These are phyloP conservation scores for Haplosporangium gracile DNA, from an alignment of 192 early-diverging fungal species.

Conservation along the genomic window DNA sequence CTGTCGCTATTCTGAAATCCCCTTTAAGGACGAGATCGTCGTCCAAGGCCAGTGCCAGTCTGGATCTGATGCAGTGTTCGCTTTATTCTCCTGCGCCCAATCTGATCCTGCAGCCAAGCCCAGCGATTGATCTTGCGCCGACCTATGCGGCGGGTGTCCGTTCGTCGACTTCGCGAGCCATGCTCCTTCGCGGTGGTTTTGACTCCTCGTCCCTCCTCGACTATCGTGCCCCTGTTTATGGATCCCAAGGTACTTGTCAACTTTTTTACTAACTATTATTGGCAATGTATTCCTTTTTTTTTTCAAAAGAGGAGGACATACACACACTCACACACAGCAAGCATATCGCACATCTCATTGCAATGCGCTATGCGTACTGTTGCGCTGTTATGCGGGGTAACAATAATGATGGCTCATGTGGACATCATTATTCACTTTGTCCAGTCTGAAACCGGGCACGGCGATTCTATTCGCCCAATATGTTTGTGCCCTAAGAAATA, in stretches of 20 bases:
- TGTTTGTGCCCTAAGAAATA: background rate
- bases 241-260: constrained; percentile 25
- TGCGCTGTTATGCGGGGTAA: too few species aligned
- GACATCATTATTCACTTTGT: too few species aligned
- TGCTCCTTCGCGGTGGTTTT: constrained; percentile 5
- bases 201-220: background rate
- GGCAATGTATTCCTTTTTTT: too few species aligned
- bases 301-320: too few species aligned
- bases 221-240: constrained; percentile 13
- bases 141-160: constrained; percentile 12
- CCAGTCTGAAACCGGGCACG: background rate
- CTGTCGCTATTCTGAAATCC: constrained; percentile 23
- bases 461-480: background rate
- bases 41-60: constrained; percentile 4
- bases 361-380: too few species aligned
- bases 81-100: constrained; percentile 46
- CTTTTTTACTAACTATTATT: background rate
- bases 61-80: constrained; percentile 16
- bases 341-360: too few species aligned
- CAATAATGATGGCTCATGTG: too few species aligned
- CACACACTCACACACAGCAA: too few species aligned
- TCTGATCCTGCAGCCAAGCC: constrained; percentile 40
- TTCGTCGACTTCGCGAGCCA: constrained; percentile 6
- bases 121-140: constrained; percentile 18
- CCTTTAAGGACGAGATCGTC: constrained; percentile 12